Base-by-base conservation (phyloP, 177 flowering plant genomes). In the Vitis hybrid region DNA sequence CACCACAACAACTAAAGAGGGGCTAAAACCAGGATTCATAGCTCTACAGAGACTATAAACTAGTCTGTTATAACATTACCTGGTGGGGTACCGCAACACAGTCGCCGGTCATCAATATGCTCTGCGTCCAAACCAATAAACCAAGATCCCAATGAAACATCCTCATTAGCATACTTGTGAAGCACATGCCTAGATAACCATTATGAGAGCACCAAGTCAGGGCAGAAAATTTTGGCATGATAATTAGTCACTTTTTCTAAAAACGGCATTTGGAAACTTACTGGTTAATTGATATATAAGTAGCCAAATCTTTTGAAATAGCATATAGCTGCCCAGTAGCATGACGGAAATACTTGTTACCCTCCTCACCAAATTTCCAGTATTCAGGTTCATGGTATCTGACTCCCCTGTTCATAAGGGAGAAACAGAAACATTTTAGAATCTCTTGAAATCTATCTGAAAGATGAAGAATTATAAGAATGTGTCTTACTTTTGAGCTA, bases 291-390 rank as follows among this genome's bases (percentile, higher is more conserved):
- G 93, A 86, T 74, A 93, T 86, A 60, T 91, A 91, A 45, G 90
- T 78, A 12, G 97, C 97, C 80, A 91, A 78, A 71, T 91, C 95
- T 66, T 80, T 87, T 8, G 98, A 91, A 64, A 93, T 83, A 21
- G 95, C 95, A 73, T 91, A 91, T 14, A 91, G 78, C 76, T 93
- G 98, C n/a, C 97, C 95, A 22, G 97, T 93, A 56, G 98, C 98
- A 76, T 93, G 98, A 16, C 98, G 89, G 81, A 93, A 93, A 74
- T 93, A 93, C 70, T 78, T 92, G 80, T 91, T 93, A 53, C 98
- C 98, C 39, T 81, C 92, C 77, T 90, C 97, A 16, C 98, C 98
- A 77, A 93, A 93, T 82, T 93, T 93, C 98, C 98, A 93, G 56
- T 86, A 78, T 80, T 93, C 98, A 16, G 98, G 98, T 76, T 93